Conservation (phyloP, 108 stramenopile species). For the Phaeodactylum tricornutum region DNA sequence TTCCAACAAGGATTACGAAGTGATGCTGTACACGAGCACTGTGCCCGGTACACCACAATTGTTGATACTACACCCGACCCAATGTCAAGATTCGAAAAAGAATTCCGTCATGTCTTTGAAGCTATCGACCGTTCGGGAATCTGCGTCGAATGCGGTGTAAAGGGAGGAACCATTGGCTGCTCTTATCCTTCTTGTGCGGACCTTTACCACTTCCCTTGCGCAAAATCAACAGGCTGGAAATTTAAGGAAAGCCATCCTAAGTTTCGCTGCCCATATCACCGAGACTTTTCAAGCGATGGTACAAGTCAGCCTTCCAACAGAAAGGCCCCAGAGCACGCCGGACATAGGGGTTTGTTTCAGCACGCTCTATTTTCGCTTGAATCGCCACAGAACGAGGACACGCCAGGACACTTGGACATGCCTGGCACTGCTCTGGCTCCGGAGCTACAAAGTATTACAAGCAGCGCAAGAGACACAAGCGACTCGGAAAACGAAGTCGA, state of each 20-base stretch:
- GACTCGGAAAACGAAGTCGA: too few relatives aligned
- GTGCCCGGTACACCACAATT: conserved; percentile 27
- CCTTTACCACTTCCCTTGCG: conserved; percentile 25
- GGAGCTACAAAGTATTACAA: too few relatives aligned
- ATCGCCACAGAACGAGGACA: too few relatives aligned
- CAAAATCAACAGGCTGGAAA: conserved; percentile 16
- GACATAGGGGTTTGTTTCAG: neutral
- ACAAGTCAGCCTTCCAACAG: too few relatives aligned
- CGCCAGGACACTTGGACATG: too few relatives aligned
- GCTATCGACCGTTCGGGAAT: conserved; percentile 12
- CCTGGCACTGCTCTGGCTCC: too few relatives aligned
- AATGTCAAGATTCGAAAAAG: conserved; percentile 16
- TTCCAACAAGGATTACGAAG: conserved; percentile 16
- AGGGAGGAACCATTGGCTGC: conserved; percentile 34
- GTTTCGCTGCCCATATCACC: conserved; percentile 24
- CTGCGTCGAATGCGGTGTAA: conserved; percentile 10
- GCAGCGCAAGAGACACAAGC: too few relatives aligned
- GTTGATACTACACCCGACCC: conserved; percentile 17
- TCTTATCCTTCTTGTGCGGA: conserved; percentile 7
- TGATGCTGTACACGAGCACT: conserved; percentile 21
- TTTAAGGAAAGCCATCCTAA: conserved; percentile 19
- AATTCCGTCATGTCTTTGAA: conserved; percentile 30
- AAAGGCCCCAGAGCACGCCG: neutral
- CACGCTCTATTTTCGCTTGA: neutral
- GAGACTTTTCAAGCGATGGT: neutral